These are phyloP conservation scores for Cyanodermella asteris DNA, from an alignment of 2,329 filamentous ascomycete species.

Conservation along the genomic window DNA sequence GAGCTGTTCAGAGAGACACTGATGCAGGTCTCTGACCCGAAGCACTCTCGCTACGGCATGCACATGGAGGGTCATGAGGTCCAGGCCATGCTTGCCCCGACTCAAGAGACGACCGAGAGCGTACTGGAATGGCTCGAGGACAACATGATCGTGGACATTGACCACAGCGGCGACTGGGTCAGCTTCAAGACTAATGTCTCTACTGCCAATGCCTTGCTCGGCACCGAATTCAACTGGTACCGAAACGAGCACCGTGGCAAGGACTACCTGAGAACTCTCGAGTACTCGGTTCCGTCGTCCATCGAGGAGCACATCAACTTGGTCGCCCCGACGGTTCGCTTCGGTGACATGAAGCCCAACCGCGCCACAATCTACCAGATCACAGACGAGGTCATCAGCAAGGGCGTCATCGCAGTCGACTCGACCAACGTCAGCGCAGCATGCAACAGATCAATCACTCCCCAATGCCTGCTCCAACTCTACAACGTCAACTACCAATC, in stretches of 20 bases:
- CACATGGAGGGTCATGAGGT: conserved; percentile 28
- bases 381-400: conserved; percentile 1
- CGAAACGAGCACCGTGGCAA: conserved; percentile 10
- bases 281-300: conserved; percentile 18
- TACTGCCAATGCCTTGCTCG: conserved; percentile 16
- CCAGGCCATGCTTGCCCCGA: conserved; percentile 26
- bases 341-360: conserved; percentile 16
- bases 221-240: conserved; percentile 20
- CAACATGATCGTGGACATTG: conserved; percentile 15
- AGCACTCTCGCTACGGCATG: conserved; percentile 24
- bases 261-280: conserved; percentile 17
- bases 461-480: conserved; percentile 23
- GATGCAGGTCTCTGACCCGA: conserved; percentile 27
- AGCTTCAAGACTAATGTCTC: conserved; percentile 16
- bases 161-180: conserved; percentile 18
- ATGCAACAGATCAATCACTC: conserved; percentile 24
- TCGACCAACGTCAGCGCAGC: conserved; percentile 8
- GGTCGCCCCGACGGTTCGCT: conserved; percentile 21
- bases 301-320: conserved; percentile 17
- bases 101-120: conserved; percentile 16
- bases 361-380: conserved; percentile 8
- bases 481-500: conserved; percentile 20
- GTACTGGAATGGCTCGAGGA: conserved; percentile 27
- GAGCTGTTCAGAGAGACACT: conserved; percentile 23
- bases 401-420: conserved; percentile 8